These are phyloP conservation scores for Casuarina glauca DNA, from an alignment of 306 rosid genomes.

Conservation along the genomic window DNA sequence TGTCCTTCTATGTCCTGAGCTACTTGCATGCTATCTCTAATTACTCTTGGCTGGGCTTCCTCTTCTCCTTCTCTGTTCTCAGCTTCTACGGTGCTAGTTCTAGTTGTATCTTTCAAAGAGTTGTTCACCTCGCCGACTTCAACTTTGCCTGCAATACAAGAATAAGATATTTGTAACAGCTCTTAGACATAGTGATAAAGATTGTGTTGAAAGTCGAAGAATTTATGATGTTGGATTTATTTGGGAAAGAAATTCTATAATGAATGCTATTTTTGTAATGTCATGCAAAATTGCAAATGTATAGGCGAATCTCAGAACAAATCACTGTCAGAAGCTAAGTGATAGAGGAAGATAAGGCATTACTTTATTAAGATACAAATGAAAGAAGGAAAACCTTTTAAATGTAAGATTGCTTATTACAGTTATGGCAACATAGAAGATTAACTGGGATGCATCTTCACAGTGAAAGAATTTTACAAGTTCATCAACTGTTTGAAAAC, in stretches of 20 bases:
- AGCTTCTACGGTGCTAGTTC: slow-evolving; percentile 16
- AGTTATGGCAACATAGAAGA: neutral
- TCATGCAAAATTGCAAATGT: neutral
- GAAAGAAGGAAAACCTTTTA: neutral
- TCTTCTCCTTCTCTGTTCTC: slow-evolving; percentile 34
- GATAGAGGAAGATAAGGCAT: neutral
- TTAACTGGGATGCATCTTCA: neutral
- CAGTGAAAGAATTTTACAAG: neutral
- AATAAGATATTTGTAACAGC: slow-evolving; percentile 2
- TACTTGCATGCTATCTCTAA: slow-evolving; percentile 7
- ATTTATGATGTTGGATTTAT: slow-evolving; percentile 2
- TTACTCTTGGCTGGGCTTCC: slow-evolving; percentile 30
- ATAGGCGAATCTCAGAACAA: neutral
- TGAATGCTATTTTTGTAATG: neutral
- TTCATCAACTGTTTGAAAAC: neutral
- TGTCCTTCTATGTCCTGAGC: slow-evolving; percentile 30
- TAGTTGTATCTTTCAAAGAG: slow-evolving; percentile 16
- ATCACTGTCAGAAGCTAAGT: neutral
- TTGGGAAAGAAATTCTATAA: neutral
- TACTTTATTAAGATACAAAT: neutral
- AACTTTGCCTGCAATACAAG: slow-evolving; percentile 30
- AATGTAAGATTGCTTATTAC: neutral
- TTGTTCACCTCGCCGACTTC: slow-evolving; percentile 6
- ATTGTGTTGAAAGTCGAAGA: slow-evolving; percentile 14
- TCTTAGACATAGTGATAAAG: slow-evolving; percentile 16